phyloP scores from a whole-genome alignment of 2,329 filamentous ascomycete genomes.

The Mycosphaerelloides madeirae region DNA sequence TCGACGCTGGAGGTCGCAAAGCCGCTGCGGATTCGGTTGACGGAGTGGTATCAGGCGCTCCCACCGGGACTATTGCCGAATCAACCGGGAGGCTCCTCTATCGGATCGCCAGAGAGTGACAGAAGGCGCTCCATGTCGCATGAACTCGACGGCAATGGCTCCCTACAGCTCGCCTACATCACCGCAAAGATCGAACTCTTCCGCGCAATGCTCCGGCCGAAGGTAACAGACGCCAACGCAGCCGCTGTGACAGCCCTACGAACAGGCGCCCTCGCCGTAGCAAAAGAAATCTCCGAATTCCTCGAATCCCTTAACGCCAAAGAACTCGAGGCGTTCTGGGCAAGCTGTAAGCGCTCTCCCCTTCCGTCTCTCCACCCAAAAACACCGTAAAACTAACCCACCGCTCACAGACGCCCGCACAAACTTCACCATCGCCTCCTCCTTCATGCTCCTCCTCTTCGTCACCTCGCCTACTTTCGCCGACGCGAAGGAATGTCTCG shows the following conservation, averaged over 20 bases:
- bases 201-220: slow-evolving; percentile 46
- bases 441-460: slow-evolving; percentile 32
- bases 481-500: slow-evolving; percentile 30
- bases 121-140: slow-evolving; percentile 29
- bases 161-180: slow-evolving; percentile 49
- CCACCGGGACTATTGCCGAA: slow-evolving; percentile 32
- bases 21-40: slow-evolving; percentile 46
- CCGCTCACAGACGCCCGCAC: slow-evolving; percentile 29
- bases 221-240: slow-evolving; percentile 24
- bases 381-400: slow-evolving; percentile 1
- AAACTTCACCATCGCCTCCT: slow-evolving; percentile 34
- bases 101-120: slow-evolving; percentile 16
- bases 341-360: slow-evolving; percentile 25
- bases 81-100: slow-evolving; percentile 10
- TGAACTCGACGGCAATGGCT: slow-evolving; percentile 43
- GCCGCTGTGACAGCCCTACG: slow-evolving; percentile 29
- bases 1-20: slow-evolving; percentile 46
- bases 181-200: slow-evolving; percentile 51
- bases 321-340: slow-evolving; percentile 34
- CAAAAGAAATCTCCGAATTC: slow-evolving; percentile 30
- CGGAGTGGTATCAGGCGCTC: slow-evolving; percentile 46
- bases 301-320: slow-evolving; percentile 26
- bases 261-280: slow-evolving; percentile 30
- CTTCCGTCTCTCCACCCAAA: background rate
- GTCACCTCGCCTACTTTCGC: slow-evolving; percentile 26